Evolutionary conservation across 768 basidiomycete genomes (phyloP).

Genomic region (Leccinellum luteum): DNA sequence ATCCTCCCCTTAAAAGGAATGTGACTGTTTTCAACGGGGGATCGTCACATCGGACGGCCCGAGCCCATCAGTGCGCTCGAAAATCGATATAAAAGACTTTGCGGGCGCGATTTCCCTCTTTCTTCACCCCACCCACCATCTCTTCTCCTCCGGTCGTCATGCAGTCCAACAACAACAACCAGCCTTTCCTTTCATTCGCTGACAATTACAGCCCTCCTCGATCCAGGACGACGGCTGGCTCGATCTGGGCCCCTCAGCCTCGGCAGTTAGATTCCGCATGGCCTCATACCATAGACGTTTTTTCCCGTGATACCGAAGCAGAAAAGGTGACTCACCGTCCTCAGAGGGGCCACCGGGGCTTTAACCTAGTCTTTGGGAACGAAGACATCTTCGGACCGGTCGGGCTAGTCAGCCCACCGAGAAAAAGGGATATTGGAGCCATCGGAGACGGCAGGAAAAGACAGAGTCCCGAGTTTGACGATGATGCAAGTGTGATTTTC

Average conservation of each 20-base stretch:
- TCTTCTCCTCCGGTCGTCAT: conserved; percentile 19
- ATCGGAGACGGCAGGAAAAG: conserved; percentile 80
- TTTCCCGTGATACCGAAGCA: conserved; percentile 50
- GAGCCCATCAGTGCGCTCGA: conserved; percentile 20
- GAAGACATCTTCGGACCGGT: conserved; percentile 70
- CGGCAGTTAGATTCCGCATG: conserved; percentile 65
- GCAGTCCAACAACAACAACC: conserved; percentile 22
- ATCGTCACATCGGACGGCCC: conserved; percentile 31
- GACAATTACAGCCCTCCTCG: conserved; percentile 41
- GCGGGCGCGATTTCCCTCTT: conserved; percentile 34
- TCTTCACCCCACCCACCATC: conserved; percentile 41
- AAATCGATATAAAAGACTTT: conserved; percentile 35
- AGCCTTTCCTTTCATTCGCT: conserved; percentile 33
- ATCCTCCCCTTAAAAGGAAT: conserved; percentile 33
- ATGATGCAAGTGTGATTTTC: conserved; percentile 35
- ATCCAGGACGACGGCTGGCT: conserved; percentile 44
- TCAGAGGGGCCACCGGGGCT: conserved; percentile 26
- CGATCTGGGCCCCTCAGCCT: conserved; percentile 84
- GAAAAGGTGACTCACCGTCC: conserved; percentile 38
- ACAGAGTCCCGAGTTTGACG: conserved; percentile 52
- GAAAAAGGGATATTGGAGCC: conserved; percentile 59
- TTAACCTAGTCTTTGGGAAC: conserved; percentile 29
- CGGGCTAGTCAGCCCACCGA: conserved; percentile 34
- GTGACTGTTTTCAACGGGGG: conserved; percentile 24
- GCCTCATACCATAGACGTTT: conserved; percentile 65